Conservation (phyloP, 129 eudicot species). For the Lonicera japonica region DNA sequence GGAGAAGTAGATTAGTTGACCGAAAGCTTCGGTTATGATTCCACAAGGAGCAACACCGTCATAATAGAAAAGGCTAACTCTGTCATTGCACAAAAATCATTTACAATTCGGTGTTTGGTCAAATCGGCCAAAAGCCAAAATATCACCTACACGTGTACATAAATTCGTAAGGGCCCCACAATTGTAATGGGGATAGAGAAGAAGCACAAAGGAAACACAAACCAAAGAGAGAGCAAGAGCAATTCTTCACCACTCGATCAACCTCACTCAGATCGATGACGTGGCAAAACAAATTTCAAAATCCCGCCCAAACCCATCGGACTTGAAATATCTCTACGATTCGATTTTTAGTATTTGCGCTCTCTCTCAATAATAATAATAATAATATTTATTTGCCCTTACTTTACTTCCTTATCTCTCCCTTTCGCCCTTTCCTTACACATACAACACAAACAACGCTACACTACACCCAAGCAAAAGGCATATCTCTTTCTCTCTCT, state of each 20-base stretch:
- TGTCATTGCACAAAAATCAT: slow-evolving; percentile 17
- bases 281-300: slow-evolving; percentile 29
- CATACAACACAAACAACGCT: slow-evolving; percentile 43
- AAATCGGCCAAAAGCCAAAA: background rate
- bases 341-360: slow-evolving; percentile 12
- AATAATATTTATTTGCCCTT: too few relatives aligned
- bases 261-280: slow-evolving; percentile 25
- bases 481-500: slow-evolving; percentile 21
- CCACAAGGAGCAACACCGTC: background rate
- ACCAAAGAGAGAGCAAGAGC: slow-evolving; percentile 6
- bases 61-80: slow-evolving; percentile 18
- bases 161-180: too few relatives aligned
- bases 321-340: slow-evolving; percentile 16
- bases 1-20: too few relatives aligned
- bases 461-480: slow-evolving; percentile 41
- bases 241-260: too few relatives aligned
- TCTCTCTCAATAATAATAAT: slow-evolving; percentile 2
- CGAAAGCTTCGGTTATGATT: too few relatives aligned
- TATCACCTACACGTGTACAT: slow-evolving; percentile 5
- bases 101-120: background rate
- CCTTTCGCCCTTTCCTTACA: slow-evolving; percentile 17
- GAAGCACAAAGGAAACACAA: slow-evolving; percentile 41
- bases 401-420: slow-evolving; percentile 10
- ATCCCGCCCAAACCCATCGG: slow-evolving; percentile 61
- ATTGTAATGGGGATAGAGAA: background rate